Base-by-base conservation (phyloP, 352 stramenopile species). In the Phytophthora vignae region DNA sequence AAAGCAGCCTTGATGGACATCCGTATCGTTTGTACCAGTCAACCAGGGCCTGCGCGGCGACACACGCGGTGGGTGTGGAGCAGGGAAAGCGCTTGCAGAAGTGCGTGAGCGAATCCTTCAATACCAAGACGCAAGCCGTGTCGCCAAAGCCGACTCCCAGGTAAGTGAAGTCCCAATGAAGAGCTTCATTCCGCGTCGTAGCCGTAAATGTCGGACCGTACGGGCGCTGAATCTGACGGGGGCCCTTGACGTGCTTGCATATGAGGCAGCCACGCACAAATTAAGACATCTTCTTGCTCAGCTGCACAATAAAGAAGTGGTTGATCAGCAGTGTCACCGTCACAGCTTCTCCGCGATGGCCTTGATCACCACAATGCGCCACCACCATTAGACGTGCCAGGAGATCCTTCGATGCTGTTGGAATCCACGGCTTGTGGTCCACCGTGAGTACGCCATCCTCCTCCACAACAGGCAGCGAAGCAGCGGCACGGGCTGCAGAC, bases 211-310 rank as follows among this genome's bases (percentile, higher is more conserved):
- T 49, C 4, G 40, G 40, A 4, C 17, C 40, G 4, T 49, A 49
- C 14, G 40, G 40, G 2, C 40, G 40, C 40, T 49, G 14, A 6
- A 49, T 49, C 14, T 49, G 40, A 0, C 40, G 14, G 7, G 40
- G 40, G 14, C 14, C 40, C 17, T 49, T 49, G 14, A 49, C 40
- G 15, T 49, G 40, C 12, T 49, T 49, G 10, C 40, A 19, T n/a
- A 49, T 49, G 15, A 49, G 40, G 40, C 40, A 49, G 6, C 6
- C 40, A 8, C 17, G 14, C 4, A 49, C 17, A 19, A 49, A 49
- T 19, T 49, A 15, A 19, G 40, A n/a, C 14, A 64, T 54, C 12
- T 59, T 64, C 21, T 58, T 44, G 38, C 21, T 5, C 29, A 70
- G 15, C 21, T 58, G 29, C 0, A 59, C 19, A 22, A 63, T 58